phyloP scores from a whole-genome alignment of 768 basidiomycete genomes.

The Suillus lakei region DNA sequence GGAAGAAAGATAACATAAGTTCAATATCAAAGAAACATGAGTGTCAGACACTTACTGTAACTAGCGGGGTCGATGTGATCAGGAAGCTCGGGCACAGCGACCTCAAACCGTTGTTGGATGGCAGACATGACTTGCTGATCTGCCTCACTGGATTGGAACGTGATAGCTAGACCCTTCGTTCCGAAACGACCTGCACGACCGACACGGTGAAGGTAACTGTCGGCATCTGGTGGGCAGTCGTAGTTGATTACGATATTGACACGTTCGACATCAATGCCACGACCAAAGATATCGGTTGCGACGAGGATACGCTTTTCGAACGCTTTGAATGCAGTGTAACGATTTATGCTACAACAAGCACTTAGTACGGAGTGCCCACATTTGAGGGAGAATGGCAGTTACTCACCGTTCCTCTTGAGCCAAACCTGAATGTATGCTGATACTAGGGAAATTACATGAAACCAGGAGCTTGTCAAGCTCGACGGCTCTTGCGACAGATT shows the following conservation, averaged over 20 bases:
- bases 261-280: constrained; percentile 99
- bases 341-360: constrained; percentile 67
- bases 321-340: constrained; percentile 98
- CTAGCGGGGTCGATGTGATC: constrained; percentile 93
- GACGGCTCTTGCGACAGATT: constrained; percentile 95
- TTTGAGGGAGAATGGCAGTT: too few relatives aligned
- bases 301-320: constrained; percentile 99
- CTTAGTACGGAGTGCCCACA: not conserved
- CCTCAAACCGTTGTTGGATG: constrained; percentile 97
- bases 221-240: constrained; percentile 95
- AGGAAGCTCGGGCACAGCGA: constrained; percentile 93
- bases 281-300: constrained; percentile 98
- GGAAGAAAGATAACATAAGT: constrained; percentile 1
- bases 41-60: constrained; percentile 75
- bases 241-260: constrained; percentile 99
- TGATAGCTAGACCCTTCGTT: constrained; percentile 98
- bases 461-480: constrained; percentile 95
- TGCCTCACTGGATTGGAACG: constrained; percentile 90
- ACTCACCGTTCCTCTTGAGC: constrained; percentile 94
- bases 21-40: not conserved
- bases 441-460: constrained; percentile 98
- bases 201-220: constrained; percentile 98
- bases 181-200: constrained; percentile 99
- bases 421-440: constrained; percentile 94
- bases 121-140: constrained; percentile 94